A percentile compares a stretch with the other conserved stretches of the same genome.
phyloP scores from a whole-genome alignment of 495 filamentous ascomycete species.

The Neurospora sp. region DNA sequence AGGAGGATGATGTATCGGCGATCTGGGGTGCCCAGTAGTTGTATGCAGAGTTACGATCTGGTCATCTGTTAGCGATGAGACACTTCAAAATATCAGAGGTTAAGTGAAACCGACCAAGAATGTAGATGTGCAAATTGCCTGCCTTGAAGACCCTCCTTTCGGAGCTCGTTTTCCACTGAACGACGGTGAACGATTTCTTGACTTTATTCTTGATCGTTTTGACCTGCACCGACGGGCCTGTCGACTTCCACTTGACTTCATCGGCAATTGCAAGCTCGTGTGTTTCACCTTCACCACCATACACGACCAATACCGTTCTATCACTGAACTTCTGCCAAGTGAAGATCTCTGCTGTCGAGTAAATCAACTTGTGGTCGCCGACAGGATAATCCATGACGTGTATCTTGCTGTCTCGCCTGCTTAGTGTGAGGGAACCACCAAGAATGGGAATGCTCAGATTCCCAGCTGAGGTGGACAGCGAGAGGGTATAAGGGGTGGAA shows the following conservation, averaged over 20 bases:
- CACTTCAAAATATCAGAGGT: not conserved
- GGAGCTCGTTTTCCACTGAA: constrained; percentile 2
- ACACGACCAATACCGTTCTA: constrained; percentile 53
- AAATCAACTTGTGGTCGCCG: constrained; percentile 52
- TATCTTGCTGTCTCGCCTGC: constrained; percentile 64
- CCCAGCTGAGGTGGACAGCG: constrained; percentile 51
- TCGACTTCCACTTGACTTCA: constrained; percentile 42
- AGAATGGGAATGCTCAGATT: constrained; percentile 53
- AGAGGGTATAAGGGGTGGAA: constrained; percentile 44
- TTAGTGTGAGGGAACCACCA: constrained; percentile 49
- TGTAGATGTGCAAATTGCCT: constrained; percentile 41
- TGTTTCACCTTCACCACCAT: constrained; percentile 57
- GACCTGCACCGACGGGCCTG: not conserved
- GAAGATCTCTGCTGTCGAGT: constrained; percentile 69
- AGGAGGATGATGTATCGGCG: constrained; percentile 18
- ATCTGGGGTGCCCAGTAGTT: constrained; percentile 63
- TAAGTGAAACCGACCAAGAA: constrained; percentile 27
- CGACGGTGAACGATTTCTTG: not conserved
- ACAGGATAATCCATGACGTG: constrained; percentile 67
- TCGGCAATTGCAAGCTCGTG: constrained; percentile 56
- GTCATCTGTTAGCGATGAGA: not conserved
- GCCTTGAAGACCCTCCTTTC: constrained; percentile 36
- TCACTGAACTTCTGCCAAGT: constrained; percentile 38
- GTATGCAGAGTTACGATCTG: constrained; percentile 62
- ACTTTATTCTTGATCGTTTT: not conserved